Evolutionary conservation across 257 asterid genomes (phyloP).

Genomic region (Cynanchum wilfordii): DNA sequence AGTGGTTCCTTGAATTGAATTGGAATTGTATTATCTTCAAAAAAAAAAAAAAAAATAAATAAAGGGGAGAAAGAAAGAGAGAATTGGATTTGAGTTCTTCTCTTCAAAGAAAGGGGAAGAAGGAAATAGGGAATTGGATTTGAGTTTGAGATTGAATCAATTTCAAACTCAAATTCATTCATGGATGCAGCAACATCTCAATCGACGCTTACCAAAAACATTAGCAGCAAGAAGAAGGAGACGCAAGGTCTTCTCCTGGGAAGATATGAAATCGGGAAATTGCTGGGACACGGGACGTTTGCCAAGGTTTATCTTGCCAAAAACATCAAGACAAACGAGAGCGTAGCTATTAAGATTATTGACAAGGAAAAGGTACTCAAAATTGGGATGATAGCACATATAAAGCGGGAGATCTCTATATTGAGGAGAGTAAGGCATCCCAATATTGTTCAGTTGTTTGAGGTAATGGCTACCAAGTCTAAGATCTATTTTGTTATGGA

Average conservation of each 20-base stretch:
- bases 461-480: constrained; percentile 91
- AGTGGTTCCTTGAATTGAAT: not conserved
- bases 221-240: constrained; percentile 29
- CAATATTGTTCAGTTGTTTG: constrained; percentile 78
- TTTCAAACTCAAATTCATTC: constrained; percentile 5
- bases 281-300: constrained; percentile 84
- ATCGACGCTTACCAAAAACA: constrained; percentile 1
- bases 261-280: constrained; percentile 64
- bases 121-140: not conserved
- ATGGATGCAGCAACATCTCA: not conserved
- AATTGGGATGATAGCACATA: constrained; percentile 64
- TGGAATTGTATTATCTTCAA: not conserved
- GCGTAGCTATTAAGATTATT: constrained; percentile 79
- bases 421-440: constrained; percentile 90
- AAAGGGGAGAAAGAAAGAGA: too few species aligned
- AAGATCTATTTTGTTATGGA: constrained; percentile 91
- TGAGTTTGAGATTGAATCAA: not conserved
- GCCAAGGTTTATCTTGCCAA: constrained; percentile 90
- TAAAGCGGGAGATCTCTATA: constrained; percentile 93
- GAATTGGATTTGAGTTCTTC: too few species aligned
- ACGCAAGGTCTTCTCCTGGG: constrained; percentile 57
- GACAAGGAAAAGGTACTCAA: constrained; percentile 84
- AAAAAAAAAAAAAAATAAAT: too few species aligned
- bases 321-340: constrained; percentile 60
- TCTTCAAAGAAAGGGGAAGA: too few species aligned